phyloP scores from a whole-genome alignment of 768 basidiomycete species.

The Galerina marginata region DNA sequence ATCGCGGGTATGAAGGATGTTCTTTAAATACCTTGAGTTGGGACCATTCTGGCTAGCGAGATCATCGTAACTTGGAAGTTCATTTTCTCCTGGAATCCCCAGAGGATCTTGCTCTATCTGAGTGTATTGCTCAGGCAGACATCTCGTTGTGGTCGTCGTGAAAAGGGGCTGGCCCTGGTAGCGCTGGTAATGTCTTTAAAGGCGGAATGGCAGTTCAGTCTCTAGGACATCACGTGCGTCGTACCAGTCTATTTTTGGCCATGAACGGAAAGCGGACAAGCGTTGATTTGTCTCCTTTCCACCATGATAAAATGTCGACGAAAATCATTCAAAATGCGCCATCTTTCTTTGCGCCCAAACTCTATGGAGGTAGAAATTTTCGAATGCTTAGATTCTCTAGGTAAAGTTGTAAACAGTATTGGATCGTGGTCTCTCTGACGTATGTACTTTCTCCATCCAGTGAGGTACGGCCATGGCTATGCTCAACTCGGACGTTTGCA shows the following conservation, averaged over 20 bases:
- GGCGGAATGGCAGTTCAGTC: conserved; percentile 16
- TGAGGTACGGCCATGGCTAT: too few relatives aligned
- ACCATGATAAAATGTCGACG: background rate
- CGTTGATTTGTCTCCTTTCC: conserved; percentile 8
- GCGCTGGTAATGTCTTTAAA: conserved; percentile 1
- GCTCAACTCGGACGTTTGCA: too few relatives aligned
- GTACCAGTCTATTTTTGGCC: conserved; percentile 19
- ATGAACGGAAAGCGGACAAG: conserved; percentile 3
- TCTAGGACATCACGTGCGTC: conserved; percentile 28
- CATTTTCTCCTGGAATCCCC: conserved; percentile 45
- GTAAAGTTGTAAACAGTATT: too few relatives aligned
- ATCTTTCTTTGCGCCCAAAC: background rate
- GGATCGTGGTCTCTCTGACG: too few relatives aligned
- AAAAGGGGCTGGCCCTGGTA: background rate
- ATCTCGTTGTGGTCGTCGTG: conserved; percentile 23
- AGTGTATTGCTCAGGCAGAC: conserved; percentile 32
- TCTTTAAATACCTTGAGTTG: conserved; percentile 69
- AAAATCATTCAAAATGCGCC: too few relatives aligned
- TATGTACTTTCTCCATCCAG: too few relatives aligned
- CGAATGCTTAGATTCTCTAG: too few relatives aligned
- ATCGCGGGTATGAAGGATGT: background rate
- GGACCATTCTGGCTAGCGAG: conserved; percentile 78
- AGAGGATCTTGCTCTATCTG: conserved; percentile 51
- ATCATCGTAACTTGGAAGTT: conserved; percentile 81
- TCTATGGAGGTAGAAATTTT: background rate